Base-by-base conservation (phyloP, 2,329 filamentous ascomycete species). In the Lojkania enalia region DNA sequence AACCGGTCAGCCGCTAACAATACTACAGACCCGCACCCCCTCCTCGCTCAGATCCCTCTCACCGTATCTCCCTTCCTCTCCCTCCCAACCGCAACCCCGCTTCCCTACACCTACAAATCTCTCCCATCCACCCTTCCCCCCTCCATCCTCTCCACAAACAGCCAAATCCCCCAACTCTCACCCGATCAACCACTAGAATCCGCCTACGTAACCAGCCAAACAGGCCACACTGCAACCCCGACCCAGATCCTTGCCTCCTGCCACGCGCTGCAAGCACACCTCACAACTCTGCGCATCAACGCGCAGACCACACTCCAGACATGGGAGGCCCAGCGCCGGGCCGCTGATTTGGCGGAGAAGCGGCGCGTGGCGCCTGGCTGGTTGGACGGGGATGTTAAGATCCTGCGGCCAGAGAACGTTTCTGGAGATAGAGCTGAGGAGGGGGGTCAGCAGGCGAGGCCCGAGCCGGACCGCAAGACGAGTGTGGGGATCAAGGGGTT, bases 31-130 rank as follows among this genome's bases (percentile, higher is more conserved):
- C 84, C 90, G 13, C 90, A 96, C 73, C 88, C 87, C 13, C 83
- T 96, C 54, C 84, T 99, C 35, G 88, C 91, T 55, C 94, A 99
- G 74, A 84, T 97, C 30, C 90, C 94, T 20, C 77, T 99, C 43
- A 95, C 90, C 38, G 90, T 97, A 33, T 96, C 92, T 2, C 94
- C 94, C 19, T 96, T 96, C 75, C 83, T 97, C 60, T 87, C 86
- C 48, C 85, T 99, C 21, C 94, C 94, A 9, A 86, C 88, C 20
- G 87, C 92, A 19, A 88, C 91, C 15, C 96, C 91, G 0, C 83
- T 99, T 5, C 92, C 94, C 18, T 97, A 97, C 76, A 95, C 90
- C 58, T 97, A 96, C 80, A 92, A 91, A 67, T 81, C 84, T 9
- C 86, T 97, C 64, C 89, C 92, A 0, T 92, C 90, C 1, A 87